These are phyloP conservation scores for Saccharum hybrid DNA, from an alignment of 202 grass and related monocot genomes.

Conservation along the genomic window DNA sequence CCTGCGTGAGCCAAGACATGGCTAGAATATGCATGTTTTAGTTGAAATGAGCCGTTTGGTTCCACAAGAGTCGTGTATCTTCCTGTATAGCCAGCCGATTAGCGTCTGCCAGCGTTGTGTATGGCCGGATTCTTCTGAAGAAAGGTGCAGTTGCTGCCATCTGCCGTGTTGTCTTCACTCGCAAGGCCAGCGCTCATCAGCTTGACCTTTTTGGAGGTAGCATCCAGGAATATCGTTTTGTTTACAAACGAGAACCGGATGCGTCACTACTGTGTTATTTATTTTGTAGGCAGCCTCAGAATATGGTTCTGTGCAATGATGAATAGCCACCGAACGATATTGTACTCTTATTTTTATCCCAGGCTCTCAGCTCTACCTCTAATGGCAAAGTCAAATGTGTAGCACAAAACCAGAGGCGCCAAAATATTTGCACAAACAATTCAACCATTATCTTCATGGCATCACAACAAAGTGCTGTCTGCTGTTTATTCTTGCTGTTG, in stretches of 20 bases:
- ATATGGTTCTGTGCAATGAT: conserved; percentile 44
- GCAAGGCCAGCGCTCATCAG: conserved; percentile 29
- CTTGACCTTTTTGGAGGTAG: conserved; percentile 6
- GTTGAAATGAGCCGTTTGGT: conserved; percentile 27
- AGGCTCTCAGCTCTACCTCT: not conserved
- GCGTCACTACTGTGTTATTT: conserved; percentile 23
- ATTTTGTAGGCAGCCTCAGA: not conserved
- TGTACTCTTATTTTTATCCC: not conserved
- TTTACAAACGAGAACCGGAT: conserved; percentile 30
- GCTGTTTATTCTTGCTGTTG: not conserved
- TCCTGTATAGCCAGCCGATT: not conserved
- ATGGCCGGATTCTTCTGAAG: not conserved
- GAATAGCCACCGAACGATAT: not conserved
- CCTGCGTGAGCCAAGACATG: not conserved
- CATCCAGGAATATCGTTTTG: conserved; percentile 29
- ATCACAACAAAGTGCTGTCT: not conserved
- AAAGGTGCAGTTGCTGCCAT: conserved; percentile 4
- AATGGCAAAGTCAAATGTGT: conserved; percentile 2
- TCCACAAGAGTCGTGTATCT: conserved; percentile 22
- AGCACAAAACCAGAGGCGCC: not conserved
- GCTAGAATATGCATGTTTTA: conserved; percentile 10
- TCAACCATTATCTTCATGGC: not conserved
- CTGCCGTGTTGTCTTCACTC: not conserved
- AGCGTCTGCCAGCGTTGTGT: not conserved
- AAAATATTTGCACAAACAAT: conserved; percentile 23